Evolutionary conservation across 2,329 filamentous ascomycete genomes (phyloP), one percentile per base, ranked within the genome.

Genomic region (Apiospora saccharicola): DNA sequence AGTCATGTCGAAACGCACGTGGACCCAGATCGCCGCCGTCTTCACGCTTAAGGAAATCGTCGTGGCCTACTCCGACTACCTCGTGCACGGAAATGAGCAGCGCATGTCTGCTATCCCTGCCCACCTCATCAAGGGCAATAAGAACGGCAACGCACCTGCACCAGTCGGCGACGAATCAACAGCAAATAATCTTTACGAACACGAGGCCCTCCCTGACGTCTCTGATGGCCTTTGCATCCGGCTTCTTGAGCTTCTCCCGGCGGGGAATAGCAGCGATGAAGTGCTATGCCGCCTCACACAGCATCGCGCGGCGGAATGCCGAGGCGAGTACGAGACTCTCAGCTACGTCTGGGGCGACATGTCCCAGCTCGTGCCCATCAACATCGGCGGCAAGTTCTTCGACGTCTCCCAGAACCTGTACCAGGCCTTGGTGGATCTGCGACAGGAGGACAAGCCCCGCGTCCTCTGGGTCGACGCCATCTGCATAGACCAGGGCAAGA

Each of bases 401-500:
- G 0, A 12, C n/a, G 44, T 70, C 16, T 34, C 37, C 51, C 30
- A 12, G 30, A 67, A 34, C 57, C 10, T 70, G 14, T 64, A 67
- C 13, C 51, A 67, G 8, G 69, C 69, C 0, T 16, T 70, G 24
- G 37, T 44, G 3, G 69, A 70, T n/a, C 51, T 70, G 37, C 69
- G 51, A 8, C 24, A 43, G n/a, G 8, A 24, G 24, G 24, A 70
- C 19, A 43, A n/a, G 14, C 22, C 37, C 13, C 46, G 71, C 22
- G 37, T 16, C 0, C 46, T 75, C 3, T 75, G 73, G 74, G 64
- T 74, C 1, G 74, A 75, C 61, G 74, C 74, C 2, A 61, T 74
- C 37, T 75, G 74, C 22, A 74, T 75, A 13, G 53, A 75, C 64
- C 74, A 75, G 57, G 16, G 8, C 5, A n/a, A 74, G 13, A 0